Evolutionary conservation across 371 early-diverging fungal genomes (phyloP).

Genomic region (Entomophthora muscae): DNA sequence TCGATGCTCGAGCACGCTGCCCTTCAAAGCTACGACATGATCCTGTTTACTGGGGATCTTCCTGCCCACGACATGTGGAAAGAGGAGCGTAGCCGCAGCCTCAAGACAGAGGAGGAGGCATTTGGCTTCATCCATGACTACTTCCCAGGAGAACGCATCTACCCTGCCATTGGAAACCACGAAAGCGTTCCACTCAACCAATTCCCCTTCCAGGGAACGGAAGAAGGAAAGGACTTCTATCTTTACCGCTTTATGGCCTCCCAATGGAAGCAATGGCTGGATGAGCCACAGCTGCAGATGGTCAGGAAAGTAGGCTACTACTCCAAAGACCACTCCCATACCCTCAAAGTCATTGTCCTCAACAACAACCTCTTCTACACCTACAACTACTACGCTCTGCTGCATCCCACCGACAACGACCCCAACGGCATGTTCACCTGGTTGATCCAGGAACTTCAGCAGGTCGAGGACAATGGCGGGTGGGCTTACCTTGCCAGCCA

Average conservation of each 20-base stretch:
- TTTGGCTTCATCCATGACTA: slow-evolving; percentile 6
- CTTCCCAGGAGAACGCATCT: slow-evolving; percentile 18
- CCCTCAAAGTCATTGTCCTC: slow-evolving; percentile 10
- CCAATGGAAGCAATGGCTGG: slow-evolving; percentile 14
- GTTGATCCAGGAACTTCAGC: slow-evolving; percentile 10
- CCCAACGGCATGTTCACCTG: slow-evolving; percentile 11
- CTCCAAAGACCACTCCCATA: slow-evolving; percentile 8
- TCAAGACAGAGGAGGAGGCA: slow-evolving; percentile 18
- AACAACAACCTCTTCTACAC: slow-evolving; percentile 11
- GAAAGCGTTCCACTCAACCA: slow-evolving; percentile 11
- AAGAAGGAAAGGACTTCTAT: not conserved
- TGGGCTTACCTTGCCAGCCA: slow-evolving; percentile 10
- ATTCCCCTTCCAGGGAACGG: slow-evolving; percentile 9
- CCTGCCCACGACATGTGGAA: slow-evolving; percentile 45
- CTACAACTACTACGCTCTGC: slow-evolving; percentile 4
- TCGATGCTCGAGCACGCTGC: slow-evolving; percentile 20
- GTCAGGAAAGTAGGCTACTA: slow-evolving; percentile 11
- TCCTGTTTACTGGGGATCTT: slow-evolving; percentile 36
- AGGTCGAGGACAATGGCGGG: slow-evolving; percentile 9
- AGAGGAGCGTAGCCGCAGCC: slow-evolving; percentile 15
- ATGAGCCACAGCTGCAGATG: not conserved
- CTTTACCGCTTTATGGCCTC: slow-evolving; percentile 6
- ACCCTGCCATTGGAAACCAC: slow-evolving; percentile 16
- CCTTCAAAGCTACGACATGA: slow-evolving; percentile 22
- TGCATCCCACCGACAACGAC: slow-evolving; percentile 4